These are phyloP conservation scores for Annulohypoxylon maeteangense DNA, from an alignment of 495 filamentous ascomycete species.

Conservation along the genomic window DNA sequence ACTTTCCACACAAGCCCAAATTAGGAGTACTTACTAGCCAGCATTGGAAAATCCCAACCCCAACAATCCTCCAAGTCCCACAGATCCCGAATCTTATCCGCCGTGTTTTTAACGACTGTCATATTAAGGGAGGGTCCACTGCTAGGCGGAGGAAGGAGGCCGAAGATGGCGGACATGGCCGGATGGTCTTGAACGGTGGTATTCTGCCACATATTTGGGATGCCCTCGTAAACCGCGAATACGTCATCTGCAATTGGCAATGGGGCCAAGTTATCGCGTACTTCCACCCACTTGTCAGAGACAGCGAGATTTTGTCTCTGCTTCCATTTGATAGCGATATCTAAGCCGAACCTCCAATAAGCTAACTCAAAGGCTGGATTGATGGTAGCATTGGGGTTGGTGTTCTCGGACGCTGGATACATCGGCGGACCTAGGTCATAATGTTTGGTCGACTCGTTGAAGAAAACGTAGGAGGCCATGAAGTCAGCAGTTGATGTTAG, in stretches of 20 bases:
- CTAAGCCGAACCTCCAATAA: constrained; percentile 60
- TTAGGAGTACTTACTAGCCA: constrained; percentile 52
- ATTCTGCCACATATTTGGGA: constrained; percentile 60
- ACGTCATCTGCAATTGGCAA: constrained; percentile 57
- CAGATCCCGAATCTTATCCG: constrained; percentile 53
- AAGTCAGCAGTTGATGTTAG: constrained; percentile 60
- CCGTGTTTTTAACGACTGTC: constrained; percentile 55
- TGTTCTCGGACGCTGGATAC: constrained; percentile 64
- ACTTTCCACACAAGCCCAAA: background rate
- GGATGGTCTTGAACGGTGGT: constrained; percentile 61
- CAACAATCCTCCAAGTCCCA: constrained; percentile 62
- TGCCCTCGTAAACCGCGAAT: constrained; percentile 62
- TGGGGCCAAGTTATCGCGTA: constrained; percentile 58
- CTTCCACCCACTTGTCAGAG: constrained; percentile 52
- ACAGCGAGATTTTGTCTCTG: constrained; percentile 49
- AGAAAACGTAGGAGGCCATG: constrained; percentile 62
- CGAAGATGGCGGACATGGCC: constrained; percentile 60
- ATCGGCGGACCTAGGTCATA: constrained; percentile 65
- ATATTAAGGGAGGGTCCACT: constrained; percentile 52
- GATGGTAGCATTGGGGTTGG: constrained; percentile 59
- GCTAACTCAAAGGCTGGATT: constrained; percentile 66
- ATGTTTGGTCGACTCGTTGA: constrained; percentile 54
- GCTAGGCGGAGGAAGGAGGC: constrained; percentile 59
- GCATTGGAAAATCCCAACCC: constrained; percentile 65
- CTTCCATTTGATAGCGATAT: constrained; percentile 56